Conservation (phyloP, 148 eudicot species). For the Diospyros lotus region DNA sequence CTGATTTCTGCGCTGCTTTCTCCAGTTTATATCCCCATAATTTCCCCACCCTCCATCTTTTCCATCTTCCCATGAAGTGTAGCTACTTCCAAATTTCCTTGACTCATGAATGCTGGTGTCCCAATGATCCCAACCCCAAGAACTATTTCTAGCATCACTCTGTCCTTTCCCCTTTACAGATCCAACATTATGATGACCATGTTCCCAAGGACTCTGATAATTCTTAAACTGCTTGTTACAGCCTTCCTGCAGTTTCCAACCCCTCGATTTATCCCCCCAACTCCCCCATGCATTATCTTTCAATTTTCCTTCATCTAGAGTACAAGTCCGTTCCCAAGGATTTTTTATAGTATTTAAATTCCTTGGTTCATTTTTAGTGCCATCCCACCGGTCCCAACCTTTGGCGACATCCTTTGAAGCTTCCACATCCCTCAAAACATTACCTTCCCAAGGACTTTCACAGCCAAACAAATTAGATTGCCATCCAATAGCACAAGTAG, state of each 20-base stretch:
- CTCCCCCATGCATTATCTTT: conserved; percentile 32
- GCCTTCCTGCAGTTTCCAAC: conserved; percentile 12
- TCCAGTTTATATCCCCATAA: conserved; percentile 20
- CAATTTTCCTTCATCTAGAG: conserved; percentile 9
- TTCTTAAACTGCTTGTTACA: conserved; percentile 10
- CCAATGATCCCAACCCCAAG: conserved; percentile 23
- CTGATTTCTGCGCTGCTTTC: conserved; percentile 25
- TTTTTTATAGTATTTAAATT: conserved; percentile 18
- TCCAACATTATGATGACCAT: conserved; percentile 12
- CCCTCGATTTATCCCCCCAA: conserved; percentile 26
- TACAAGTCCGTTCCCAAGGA: conserved; percentile 30
- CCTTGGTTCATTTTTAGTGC: conserved; percentile 11
- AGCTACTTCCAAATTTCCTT: conserved; percentile 8
- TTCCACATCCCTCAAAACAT: conserved; percentile 20
- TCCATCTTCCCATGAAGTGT: conserved; percentile 16
- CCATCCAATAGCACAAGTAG: background rate
- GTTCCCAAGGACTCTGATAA: conserved; percentile 19
- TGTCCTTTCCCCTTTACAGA: conserved; percentile 21
- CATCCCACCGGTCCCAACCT: conserved; percentile 33
- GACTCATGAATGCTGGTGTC: conserved; percentile 7
- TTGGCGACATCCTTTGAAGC: conserved; percentile 20
- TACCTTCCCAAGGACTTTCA: conserved; percentile 38
- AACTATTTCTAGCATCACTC: conserved; percentile 19
- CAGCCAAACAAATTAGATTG: conserved; percentile 11
- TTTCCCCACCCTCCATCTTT: conserved; percentile 18